phyloP scores from a whole-genome alignment of 805 yeast genomes.

The Spathaspora girioi region DNA sequence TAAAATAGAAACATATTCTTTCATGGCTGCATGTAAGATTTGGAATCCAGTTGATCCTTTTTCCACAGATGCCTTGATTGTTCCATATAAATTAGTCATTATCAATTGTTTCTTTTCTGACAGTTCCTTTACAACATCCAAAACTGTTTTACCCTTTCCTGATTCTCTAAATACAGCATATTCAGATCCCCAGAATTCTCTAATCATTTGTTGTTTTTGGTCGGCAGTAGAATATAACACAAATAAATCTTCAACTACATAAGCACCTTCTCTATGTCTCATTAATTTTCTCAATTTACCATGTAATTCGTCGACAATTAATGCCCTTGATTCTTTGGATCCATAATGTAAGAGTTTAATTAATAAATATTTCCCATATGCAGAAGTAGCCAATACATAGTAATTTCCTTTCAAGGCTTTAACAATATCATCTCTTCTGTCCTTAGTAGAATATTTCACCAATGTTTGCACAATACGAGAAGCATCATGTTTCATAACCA shows the following conservation, averaged over 20 bases:
- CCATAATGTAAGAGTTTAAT: slow-evolving; percentile 92
- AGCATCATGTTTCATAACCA: slow-evolving; percentile 93
- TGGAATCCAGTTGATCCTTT: slow-evolving; percentile 97
- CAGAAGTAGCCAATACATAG: slow-evolving; percentile 81
- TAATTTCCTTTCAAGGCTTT: slow-evolving; percentile 67
- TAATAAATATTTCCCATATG: slow-evolving; percentile 89
- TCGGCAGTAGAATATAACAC: slow-evolving; percentile 79
- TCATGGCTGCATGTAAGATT: slow-evolving; percentile 94
- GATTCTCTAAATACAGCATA: slow-evolving; percentile 85
- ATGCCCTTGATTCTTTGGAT: slow-evolving; percentile 69
- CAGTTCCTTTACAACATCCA: slow-evolving; percentile 61
- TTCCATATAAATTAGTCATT: slow-evolving; percentile 70
- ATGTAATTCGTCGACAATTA: slow-evolving; percentile 78
- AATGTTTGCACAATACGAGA: slow-evolving; percentile 94
- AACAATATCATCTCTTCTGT: slow-evolving; percentile 70
- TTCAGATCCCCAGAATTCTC: slow-evolving; percentile 96
- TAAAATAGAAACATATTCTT: slow-evolving; percentile 74
- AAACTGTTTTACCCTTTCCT: slow-evolving; percentile 58
- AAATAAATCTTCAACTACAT: slow-evolving; percentile 90
- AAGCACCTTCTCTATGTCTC: slow-evolving; percentile 98
- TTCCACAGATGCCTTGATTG: slow-evolving; percentile 86
- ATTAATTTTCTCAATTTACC: slow-evolving; percentile 87
- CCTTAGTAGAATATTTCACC: slow-evolving; percentile 78
- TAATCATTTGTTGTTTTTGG: slow-evolving; percentile 85
- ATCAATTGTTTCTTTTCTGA: slow-evolving; percentile 77